Base-by-base conservation (phyloP, 345 rosid genomes). In the Leavenworthia alabamica region DNA sequence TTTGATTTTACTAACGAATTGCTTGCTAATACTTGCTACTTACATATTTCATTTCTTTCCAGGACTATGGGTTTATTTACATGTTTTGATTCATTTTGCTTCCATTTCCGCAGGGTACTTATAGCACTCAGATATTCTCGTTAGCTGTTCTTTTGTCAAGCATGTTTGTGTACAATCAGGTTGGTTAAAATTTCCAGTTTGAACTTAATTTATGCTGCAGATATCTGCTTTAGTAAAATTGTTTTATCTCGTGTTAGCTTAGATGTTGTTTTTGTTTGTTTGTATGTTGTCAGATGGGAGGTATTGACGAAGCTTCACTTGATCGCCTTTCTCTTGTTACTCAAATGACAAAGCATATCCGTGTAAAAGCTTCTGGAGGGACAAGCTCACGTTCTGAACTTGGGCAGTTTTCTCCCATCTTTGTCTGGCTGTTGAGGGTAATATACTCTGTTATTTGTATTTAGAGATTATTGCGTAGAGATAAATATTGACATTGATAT, bases 341-440 rank as follows among this genome's bases (percentile, higher is more conserved):
- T 68, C 86, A 90, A 78, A 84, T 90, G 95, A 94, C 96, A 20
- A 90, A 94, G 63, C 96, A 94, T 76, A 90, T 94, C 75, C 89
- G 95, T 41, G 92, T 94, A 3, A 88, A 86, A 77, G 96, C 99
- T 40, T 81, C 92, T 62, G 88, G 87, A 39, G 96, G 95, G 73
- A 83, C 73, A 32, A 81, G 65, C 58, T 68, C 86, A 36, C 87
- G 87, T 47, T 86, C 99, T 60, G 99, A 90, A 68, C 67, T 90
- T 64, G 97, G 96, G 27, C 96, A 83, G 40, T 94, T 90, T 75
- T 86, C 97, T 29, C 99, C 99, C 31, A 86, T 94, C 39, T 94
- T 94, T 82, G 90, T 94, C 72, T 94, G 99, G 99, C 96, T 94
- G 43, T 75, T 94, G 47, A 83, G 99, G 83, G 99, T 94, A 83